Conservation (phyloP, 2,329 filamentous ascomycete species). For the Trichoderma sp. region DNA sequence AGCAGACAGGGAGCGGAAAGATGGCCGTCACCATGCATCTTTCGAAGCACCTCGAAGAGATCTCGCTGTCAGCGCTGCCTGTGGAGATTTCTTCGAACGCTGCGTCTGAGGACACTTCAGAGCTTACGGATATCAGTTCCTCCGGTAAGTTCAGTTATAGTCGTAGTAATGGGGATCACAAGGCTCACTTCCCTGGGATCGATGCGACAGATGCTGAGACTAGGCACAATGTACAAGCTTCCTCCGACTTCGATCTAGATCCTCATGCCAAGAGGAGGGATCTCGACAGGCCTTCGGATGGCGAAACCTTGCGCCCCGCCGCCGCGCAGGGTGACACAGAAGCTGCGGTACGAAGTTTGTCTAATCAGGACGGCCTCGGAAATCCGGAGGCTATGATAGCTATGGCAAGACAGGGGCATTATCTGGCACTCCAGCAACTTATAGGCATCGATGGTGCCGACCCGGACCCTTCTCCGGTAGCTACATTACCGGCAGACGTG, state of each 20-base stretch:
- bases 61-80: slow-evolving; percentile 8
- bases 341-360: slow-evolving; percentile 62
- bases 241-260: slow-evolving; percentile 42
- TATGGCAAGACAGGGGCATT: slow-evolving; percentile 88
- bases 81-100: background rate
- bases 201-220: too few relatives aligned
- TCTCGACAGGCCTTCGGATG: slow-evolving; percentile 64
- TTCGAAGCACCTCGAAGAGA: background rate
- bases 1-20: background rate
- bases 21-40: background rate
- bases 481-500: slow-evolving; percentile 64
- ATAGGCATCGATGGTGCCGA: slow-evolving; percentile 67
- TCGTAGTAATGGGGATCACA: background rate
- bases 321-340: slow-evolving; percentile 64
- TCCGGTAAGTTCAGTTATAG: background rate
- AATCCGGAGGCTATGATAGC: slow-evolving; percentile 88
- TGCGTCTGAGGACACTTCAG: background rate
- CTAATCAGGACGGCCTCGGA: slow-evolving; percentile 62
- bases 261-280: slow-evolving; percentile 67
- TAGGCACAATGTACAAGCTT: too few relatives aligned
- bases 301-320: slow-evolving; percentile 62
- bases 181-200: background rate
- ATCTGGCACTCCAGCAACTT: slow-evolving; percentile 79
- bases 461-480: slow-evolving; percentile 68
- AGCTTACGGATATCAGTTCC: background rate